phyloP scores from a whole-genome alignment of 495 filamentous ascomycete species.

The Lasiosphaeria miniovina region DNA sequence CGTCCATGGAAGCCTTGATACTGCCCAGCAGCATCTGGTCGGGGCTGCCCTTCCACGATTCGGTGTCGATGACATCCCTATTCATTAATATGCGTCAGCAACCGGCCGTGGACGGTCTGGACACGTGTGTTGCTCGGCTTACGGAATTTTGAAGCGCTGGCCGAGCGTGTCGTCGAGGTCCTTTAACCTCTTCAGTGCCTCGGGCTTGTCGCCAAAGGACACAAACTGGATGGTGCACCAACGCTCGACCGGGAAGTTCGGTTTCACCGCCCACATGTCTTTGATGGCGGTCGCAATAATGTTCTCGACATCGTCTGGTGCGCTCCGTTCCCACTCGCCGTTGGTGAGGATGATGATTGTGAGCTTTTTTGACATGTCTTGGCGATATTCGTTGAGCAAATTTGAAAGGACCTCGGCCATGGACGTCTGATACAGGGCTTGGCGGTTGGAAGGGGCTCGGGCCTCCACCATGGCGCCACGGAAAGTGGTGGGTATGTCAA shows the following conservation, averaged over 20 bases:
- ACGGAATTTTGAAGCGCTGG: constrained; percentile 11
- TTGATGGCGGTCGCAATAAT: constrained; percentile 9
- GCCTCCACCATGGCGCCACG: constrained; percentile 2
- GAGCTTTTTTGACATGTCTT: constrained; percentile 6
- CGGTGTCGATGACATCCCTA: constrained; percentile 37
- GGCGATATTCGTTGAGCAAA: constrained; percentile 4
- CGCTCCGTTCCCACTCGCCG: constrained; percentile 24
- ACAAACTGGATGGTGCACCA: constrained; percentile 30
- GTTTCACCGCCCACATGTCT: constrained; percentile 6
- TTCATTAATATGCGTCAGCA: constrained; percentile 3
- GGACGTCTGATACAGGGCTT: not conserved
- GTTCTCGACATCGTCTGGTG: constrained; percentile 11
- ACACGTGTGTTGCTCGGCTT: not conserved
- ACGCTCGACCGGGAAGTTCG: constrained; percentile 14
- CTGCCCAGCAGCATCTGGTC: constrained; percentile 39
- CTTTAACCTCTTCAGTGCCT: constrained; percentile 22
- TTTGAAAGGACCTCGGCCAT: not conserved
- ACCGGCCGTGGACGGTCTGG: not conserved
- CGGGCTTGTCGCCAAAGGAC: constrained; percentile 30
- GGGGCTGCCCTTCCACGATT: constrained; percentile 25
- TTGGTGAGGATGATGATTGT: constrained; percentile 34
- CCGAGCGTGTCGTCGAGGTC: constrained; percentile 28
- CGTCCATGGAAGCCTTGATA: constrained; percentile 7
- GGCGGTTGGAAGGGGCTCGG: not conserved
- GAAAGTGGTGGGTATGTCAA: constrained; percentile 2